A percentile compares a stretch with the other conserved stretches of the same genome.
phyloP scores from a whole-genome alignment of 176 grass and related monocot genomes.

The Cenchrus americanus region DNA sequence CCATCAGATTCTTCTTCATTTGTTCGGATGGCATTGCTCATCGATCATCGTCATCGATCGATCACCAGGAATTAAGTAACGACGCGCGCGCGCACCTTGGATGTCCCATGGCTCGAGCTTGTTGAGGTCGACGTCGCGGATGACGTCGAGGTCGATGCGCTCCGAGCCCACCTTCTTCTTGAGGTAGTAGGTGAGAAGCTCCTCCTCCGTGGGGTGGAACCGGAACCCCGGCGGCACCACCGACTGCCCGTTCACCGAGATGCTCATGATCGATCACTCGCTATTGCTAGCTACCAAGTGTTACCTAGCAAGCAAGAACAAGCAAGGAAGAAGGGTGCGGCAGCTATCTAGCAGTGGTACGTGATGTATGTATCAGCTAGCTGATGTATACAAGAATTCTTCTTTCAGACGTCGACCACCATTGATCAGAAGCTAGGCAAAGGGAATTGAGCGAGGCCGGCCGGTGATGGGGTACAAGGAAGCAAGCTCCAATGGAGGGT shows the following conservation, averaged over 20 bases:
- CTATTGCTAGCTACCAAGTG: neutral
- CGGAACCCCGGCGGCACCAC: slow-evolving; percentile 87
- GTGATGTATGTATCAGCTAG: neutral
- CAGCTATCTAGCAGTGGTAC: neutral
- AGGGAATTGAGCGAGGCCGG: slow-evolving; percentile 12
- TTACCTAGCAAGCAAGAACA: neutral
- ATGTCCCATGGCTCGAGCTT: slow-evolving; percentile 99
- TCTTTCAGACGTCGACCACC: slow-evolving; percentile 23
- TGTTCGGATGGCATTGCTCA: neutral
- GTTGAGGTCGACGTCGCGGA: slow-evolving; percentile 88
- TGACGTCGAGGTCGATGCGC: slow-evolving; percentile 88
- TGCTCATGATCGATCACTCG: slow-evolving; percentile 52
- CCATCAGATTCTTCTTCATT: too few species aligned
- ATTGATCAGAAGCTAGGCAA: neutral
- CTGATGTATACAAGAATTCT: neutral
- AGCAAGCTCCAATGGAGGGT: slow-evolving; percentile 66
- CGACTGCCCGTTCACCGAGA: slow-evolving; percentile 86
- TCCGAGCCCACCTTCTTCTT: slow-evolving; percentile 82
- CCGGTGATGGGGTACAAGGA: slow-evolving; percentile 56
- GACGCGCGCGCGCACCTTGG: slow-evolving; percentile 49
- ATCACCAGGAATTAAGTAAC: too few species aligned
- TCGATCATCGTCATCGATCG: neutral
- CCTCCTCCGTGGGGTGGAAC: slow-evolving; percentile 97
- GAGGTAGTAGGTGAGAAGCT: slow-evolving; percentile 88
- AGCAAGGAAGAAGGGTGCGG: neutral